Evolutionary conservation across 1,284 basidiomycete species (phyloP).

Genomic region (Mycena citricolor): DNA sequence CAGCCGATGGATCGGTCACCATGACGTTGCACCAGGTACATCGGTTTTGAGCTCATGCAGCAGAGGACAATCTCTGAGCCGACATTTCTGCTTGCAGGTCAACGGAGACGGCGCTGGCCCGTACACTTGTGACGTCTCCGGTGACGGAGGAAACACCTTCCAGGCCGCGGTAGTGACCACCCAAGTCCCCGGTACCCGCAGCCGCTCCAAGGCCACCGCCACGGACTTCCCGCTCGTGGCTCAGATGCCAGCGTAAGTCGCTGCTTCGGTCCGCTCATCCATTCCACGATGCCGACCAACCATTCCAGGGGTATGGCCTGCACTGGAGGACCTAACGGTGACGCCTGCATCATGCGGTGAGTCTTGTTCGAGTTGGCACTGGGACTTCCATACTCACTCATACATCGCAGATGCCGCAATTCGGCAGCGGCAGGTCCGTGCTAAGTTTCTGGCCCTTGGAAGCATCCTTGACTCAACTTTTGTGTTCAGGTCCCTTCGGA

Average conservation of each 20-base stretch:
- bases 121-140: constrained; percentile 24
- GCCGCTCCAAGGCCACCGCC: constrained; percentile 12
- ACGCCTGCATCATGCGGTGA: constrained; percentile 21
- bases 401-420: constrained; percentile 10
- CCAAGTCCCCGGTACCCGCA: constrained; percentile 18
- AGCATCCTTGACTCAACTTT: no score
- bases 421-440: constrained; percentile 13
- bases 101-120: constrained; percentile 7
- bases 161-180: constrained; percentile 18
- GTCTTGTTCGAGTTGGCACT: neutral
- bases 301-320: neutral
- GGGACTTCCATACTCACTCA: neutral
- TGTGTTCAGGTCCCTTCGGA: no score
- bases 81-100: no score
- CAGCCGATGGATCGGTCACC: constrained; percentile 19
- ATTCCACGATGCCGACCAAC: no score
- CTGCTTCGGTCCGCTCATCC: no score
- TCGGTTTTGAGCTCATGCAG: no score
- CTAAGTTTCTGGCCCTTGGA: constrained; percentile 6
- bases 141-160: constrained; percentile 23
- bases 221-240: constrained; percentile 21
- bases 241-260: constrained; percentile 20
- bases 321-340: constrained; percentile 15
- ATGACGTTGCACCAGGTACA: constrained; percentile 27
- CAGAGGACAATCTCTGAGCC: no score